Percentiles rank a stretch among this genome's conserved stretches.
These are phyloP conservation scores for Plantago ovata DNA, from an alignment of 257 asterid species.

Conservation along the genomic window DNA sequence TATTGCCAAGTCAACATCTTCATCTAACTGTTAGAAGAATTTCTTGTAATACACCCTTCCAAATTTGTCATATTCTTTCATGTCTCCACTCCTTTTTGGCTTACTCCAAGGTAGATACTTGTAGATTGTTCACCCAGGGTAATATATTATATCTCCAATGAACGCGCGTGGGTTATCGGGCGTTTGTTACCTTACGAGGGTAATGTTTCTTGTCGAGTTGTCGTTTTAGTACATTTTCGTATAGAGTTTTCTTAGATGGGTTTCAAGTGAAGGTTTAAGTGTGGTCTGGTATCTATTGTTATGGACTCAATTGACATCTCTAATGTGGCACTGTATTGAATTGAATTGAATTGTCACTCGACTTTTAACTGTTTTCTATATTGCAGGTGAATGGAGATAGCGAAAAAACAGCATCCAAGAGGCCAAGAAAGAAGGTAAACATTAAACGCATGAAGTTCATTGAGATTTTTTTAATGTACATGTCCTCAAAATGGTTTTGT, in stretches of 20 bases:
- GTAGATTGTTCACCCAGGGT: not conserved
- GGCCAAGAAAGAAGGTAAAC: slow-evolving; percentile 64
- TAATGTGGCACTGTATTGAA: not conserved
- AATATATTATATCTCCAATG: not conserved
- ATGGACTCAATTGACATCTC: not conserved
- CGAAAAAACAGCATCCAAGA: slow-evolving; percentile 38
- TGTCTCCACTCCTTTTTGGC: slow-evolving; percentile 3
- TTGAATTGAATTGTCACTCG: no score
- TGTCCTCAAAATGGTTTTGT: not conserved
- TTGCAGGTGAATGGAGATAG: slow-evolving; percentile 41
- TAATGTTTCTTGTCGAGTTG: no score
- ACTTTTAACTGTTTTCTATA: slow-evolving; percentile 5
- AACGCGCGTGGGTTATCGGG: not conserved
- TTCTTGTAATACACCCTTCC: slow-evolving; percentile 29
- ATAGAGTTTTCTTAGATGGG: no score
- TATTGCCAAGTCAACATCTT: slow-evolving; percentile 25
- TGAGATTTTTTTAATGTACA: not conserved
- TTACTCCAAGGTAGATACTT: not conserved
- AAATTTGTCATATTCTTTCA: not conserved
- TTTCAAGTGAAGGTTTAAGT: no score
- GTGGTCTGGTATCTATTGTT: not conserved
- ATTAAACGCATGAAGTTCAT: slow-evolving; percentile 19
- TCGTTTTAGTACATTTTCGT: no score
- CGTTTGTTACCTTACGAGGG: not conserved
- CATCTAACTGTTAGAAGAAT: slow-evolving; percentile 18